Evolutionary conservation across 176 grass and related monocot genomes (phyloP), one percentile per base, ranked within the genome.

Genomic region (Aegilops tauschii): DNA sequence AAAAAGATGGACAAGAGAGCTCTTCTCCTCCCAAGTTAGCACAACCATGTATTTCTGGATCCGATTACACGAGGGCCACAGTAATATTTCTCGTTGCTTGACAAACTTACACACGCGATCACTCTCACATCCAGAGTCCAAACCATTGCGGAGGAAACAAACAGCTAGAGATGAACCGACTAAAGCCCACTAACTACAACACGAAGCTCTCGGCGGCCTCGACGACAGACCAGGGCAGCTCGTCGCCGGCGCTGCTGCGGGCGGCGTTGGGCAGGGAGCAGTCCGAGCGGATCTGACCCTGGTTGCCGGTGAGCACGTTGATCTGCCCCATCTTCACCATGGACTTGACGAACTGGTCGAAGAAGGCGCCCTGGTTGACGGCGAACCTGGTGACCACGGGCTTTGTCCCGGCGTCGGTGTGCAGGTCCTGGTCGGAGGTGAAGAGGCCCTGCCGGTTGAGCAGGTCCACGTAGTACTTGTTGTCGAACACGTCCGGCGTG

Each of bases 281-380:
- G 49, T 89, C 32, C 5, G 56, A 59, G 61, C 90, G 88, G 7
- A 92, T 87, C 84, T 92, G 78, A 2, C 90, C 87, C 58, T 83
- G 78, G 11, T 6, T 65, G 16, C 80, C 90, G 12, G 85, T 87
- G 36, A 89, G 82, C 30, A 84, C 73, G 47, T 65, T 10, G 45
- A 92, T 84, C 44, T 62, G 42, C 32, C 90, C 83, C 90, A 89
- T 92, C 90, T 87, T 89, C 13, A 86, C 30, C 61, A 89, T 87
- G 44, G 80, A 88, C 54, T 3, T 59, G 54, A 59, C 25, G 74
- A 89, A 92, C 50, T 81, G 87, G 12, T 73, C 61, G 32, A 92
- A 92, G 59, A 88, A 92, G 40, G 64, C 72, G 4, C 8, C 63
- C 71, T 91, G 74, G 62, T 78, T 64, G 61, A 65, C 12, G 17